phyloP scores from a whole-genome alignment of 2,329 filamentous ascomycete genomes.

The Thielaviopsis cerberus region DNA sequence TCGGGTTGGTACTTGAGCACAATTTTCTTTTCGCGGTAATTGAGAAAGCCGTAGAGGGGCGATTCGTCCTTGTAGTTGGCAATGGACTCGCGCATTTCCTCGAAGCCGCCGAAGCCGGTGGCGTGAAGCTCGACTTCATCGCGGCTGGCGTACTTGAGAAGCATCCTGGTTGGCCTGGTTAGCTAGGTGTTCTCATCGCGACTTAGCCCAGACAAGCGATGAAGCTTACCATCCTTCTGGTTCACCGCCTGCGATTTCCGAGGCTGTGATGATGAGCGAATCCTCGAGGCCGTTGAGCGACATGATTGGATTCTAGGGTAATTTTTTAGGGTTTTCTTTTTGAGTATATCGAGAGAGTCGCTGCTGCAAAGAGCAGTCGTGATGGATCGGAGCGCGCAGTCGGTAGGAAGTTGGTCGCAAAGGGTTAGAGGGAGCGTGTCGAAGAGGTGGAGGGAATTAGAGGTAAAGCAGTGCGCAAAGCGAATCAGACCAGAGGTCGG shows the following conservation, averaged over 20 bases:
- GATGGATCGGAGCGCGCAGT: conserved; percentile 2
- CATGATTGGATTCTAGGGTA: conserved; percentile 34
- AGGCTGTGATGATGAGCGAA: conserved; percentile 62
- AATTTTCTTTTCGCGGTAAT: conserved; percentile 76
- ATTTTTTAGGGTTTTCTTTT: background rate
- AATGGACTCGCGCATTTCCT: conserved; percentile 64
- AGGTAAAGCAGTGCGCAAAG: conserved; percentile 1
- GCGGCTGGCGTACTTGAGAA: conserved; percentile 75
- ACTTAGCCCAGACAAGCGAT: too few species aligned
- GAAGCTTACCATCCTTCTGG: conserved; percentile 84
- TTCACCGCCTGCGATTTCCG: conserved; percentile 62
- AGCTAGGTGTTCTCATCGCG: too few species aligned
- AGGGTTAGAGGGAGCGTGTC: background rate
- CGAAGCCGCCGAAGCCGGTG: conserved; percentile 62
- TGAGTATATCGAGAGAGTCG: background rate
- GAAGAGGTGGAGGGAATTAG: background rate
- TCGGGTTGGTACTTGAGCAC: conserved; percentile 86
- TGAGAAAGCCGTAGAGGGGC: conserved; percentile 78
- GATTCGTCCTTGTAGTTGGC: conserved; percentile 65
- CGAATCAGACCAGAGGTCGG: background rate
- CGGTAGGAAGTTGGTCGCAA: background rate
- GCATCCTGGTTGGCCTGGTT: conserved; percentile 47
- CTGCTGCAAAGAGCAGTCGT: conserved; percentile 5
- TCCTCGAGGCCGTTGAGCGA: conserved; percentile 90
- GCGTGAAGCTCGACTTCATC: conserved; percentile 70